Evolutionary conservation across 257 asterid genomes (phyloP).

Genomic region (Fraxinus cuspidata): DNA sequence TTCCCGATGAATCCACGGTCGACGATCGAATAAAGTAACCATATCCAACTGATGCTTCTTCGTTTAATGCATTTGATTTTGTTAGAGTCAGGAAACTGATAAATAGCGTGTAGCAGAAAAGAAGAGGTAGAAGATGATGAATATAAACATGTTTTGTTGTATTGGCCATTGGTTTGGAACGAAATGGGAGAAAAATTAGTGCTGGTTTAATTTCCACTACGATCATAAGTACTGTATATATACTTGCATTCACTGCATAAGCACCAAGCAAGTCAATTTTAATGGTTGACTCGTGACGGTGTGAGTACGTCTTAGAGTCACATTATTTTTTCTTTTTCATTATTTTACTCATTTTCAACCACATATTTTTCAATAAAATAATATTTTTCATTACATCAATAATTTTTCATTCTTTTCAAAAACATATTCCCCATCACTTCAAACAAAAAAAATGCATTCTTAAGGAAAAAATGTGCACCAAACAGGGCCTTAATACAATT

Average conservation of each 20-base stretch:
- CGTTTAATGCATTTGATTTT: not conserved
- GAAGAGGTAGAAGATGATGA: not conserved
- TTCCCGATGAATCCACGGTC: constrained; percentile 16
- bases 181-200: not conserved
- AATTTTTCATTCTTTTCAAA: too few relatives aligned
- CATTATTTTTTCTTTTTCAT: too few relatives aligned
- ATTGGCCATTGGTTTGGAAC: not conserved
- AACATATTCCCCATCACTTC: too few relatives aligned
- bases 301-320: not conserved
- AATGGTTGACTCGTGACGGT: too few relatives aligned
- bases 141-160: not conserved
- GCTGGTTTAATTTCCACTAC: not conserved
- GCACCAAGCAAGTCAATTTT: too few relatives aligned
- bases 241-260: too few relatives aligned
- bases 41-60: constrained; percentile 17
- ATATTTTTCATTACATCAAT: too few relatives aligned
- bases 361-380: too few relatives aligned
- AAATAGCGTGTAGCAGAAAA: not conserved
- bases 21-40: constrained; percentile 23
- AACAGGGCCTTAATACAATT: too few relatives aligned
- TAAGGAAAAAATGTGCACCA: too few relatives aligned
- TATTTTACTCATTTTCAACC: too few relatives aligned
- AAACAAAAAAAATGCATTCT: too few relatives aligned
- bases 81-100: not conserved
- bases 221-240: not conserved